phyloP scores from a whole-genome alignment of 768 basidiomycete species.

The Hygrocybe punicea region DNA sequence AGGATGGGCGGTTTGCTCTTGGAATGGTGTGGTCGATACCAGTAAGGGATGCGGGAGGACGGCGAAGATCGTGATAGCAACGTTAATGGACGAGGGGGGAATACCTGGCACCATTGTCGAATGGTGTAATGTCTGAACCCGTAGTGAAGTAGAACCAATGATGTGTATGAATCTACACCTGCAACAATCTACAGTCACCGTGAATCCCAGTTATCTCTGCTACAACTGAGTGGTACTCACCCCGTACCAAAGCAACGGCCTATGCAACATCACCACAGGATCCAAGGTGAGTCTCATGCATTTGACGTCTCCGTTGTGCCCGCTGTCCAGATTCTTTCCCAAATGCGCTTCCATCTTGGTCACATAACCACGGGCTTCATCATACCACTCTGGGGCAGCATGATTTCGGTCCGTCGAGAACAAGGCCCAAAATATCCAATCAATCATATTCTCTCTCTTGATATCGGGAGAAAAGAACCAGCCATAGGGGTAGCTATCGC shows the following conservation, averaged over 20 bases:
- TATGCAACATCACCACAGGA: conserved; percentile 50
- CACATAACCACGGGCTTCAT: conserved; percentile 52
- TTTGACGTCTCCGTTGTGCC: conserved; percentile 36
- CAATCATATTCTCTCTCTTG: conserved; percentile 47
- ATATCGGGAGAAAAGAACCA: conserved; percentile 51
- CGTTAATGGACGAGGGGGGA: conserved; percentile 51
- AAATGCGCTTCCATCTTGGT: conserved; percentile 37
- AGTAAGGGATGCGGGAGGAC: conserved; percentile 39
- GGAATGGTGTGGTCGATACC: conserved; percentile 46
- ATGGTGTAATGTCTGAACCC: conserved; percentile 56
- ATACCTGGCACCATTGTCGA: conserved; percentile 36
- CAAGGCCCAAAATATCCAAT: conserved; percentile 67
- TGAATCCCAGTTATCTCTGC: background rate
- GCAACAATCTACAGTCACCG: conserved; percentile 45
- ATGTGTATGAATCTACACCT: conserved; percentile 46
- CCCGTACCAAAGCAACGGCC: conserved; percentile 64
- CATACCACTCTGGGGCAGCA: conserved; percentile 38
- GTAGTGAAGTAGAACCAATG: conserved; percentile 34
- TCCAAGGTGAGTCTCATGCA: conserved; percentile 56
- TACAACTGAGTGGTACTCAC: conserved; percentile 33
- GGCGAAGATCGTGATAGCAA: conserved; percentile 43
- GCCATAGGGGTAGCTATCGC: conserved; percentile 39
- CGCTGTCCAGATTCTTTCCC: conserved; percentile 41
- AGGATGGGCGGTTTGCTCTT: conserved; percentile 48
- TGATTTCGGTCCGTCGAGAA: conserved; percentile 43